Evolutionary conservation across 2,329 filamentous ascomycete genomes (phyloP), one percentile per base, ranked within the genome.

Genomic region (Cercospora berteroae): DNA sequence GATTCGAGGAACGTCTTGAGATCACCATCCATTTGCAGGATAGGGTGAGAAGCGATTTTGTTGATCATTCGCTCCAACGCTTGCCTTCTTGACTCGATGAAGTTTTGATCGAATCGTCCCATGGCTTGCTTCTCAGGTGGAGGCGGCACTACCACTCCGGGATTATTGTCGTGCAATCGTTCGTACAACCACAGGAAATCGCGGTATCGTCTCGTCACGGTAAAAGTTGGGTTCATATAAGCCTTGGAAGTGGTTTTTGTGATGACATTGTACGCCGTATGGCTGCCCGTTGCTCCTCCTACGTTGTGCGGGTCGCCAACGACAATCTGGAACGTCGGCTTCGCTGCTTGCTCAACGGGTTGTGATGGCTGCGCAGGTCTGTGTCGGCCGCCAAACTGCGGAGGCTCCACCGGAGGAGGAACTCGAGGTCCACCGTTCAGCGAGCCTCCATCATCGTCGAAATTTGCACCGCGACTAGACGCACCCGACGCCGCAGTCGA

Each of bases 161-260:
- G 95, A 75, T 95, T 97, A 79, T 96, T 99, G 69, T 89, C 90
- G 78, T 98, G 95, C 68, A 99, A 84, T 31, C 94, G 93, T 73
- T 90, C 97, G 80, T 99, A 99, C 29, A 99, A 88, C 95, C 95
- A 99, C 63, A 99, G 83, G 79, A 99, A 99, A 81, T 99, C 95
- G 67, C 94, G 90, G 80, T 98, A 99, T 76, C 95, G 88, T 74
- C 95, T 87, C 76, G 93, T 96, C 73, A 99, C 95, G 65, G 93
- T 90, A 76, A 99, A 98, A 76, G 97, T 94, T 62, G 92, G 85
- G 75, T 94, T 91, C 77, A 91, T 92, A 80, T 98, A 99, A 61
- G 93, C 95, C 82, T 97, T 97, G 42, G 94, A 98, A 0, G 93
- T 92, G 12, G 95, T 99, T 91, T 91, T 95, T 67, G 95, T 99